Evolutionary conservation across 2,329 filamentous ascomycete genomes (phyloP), one percentile per base, ranked within the genome.

Genomic region (Amesomyces nigricolor): DNA sequence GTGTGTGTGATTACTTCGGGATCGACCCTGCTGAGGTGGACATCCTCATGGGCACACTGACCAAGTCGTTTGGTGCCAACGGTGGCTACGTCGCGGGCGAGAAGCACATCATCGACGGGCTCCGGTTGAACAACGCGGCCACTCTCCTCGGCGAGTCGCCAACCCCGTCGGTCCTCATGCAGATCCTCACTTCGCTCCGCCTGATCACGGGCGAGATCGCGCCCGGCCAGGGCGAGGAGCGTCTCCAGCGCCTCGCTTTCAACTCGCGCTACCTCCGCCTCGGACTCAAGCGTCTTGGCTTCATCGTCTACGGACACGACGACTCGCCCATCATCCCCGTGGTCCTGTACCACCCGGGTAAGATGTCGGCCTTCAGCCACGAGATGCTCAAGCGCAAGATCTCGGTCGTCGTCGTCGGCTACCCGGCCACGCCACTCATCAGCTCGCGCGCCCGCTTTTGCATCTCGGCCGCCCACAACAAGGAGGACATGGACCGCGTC

Each of bases 371-470:
- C 57, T 99, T 99, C 73, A 96, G 91, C 48, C 94, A 96, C 70
- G 94, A 97, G 72, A 97, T 99, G 94, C 82, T 97, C 58, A 89
- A 89, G 75, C 89, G 94, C 68, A 97, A 96, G 73, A 97, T 99
- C 64, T 94, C 92, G 0, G 89, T 97, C 50, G 94, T 99, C 39
- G 89, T 99, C 45, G 94, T 99, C 59, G 94, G 92, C 51, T 99
- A 99, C 70, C 94, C 94, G 5, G 94, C 92, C 8, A 99, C 94
- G 2, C 94, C 94, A 1, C 81, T 99, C 45, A 95, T 97, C 64
- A 95, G 89, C 59, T 96, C 92, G 17, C 88, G 94, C 61, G 94
- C 90, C 49, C 88, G 94, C 47, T 96, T 99, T 82, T 99, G 94
- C 70, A 85, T 99, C 51, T 96, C 91, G 3, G 86, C 94, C 2